phyloP scores from a whole-genome alignment of 495 filamentous ascomycete species.

The Aspergillus carlsbadensis region DNA sequence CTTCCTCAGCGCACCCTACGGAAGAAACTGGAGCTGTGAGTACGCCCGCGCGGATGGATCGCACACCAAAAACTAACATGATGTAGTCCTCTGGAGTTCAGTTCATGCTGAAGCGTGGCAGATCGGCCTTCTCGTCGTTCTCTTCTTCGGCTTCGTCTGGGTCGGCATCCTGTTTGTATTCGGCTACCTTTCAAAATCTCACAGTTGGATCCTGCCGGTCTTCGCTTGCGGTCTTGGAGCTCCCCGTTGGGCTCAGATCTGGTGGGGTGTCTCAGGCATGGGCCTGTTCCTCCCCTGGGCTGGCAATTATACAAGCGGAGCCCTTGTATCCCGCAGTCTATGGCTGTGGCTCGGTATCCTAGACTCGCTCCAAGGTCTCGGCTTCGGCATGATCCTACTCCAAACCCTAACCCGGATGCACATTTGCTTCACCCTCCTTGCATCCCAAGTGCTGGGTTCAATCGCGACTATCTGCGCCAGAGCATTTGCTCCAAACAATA shows the following conservation, averaged over 20 bases:
- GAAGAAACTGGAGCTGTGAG: constrained; percentile 51
- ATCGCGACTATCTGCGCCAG: constrained; percentile 49
- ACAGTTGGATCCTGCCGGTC: constrained; percentile 52
- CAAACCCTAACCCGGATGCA: constrained; percentile 51
- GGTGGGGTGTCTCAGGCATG: constrained; percentile 50
- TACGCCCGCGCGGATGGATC: background rate
- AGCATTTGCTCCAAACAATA: constrained; percentile 46
- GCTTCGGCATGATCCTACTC: constrained; percentile 52
- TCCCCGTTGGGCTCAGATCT: constrained; percentile 52
- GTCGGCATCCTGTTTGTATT: constrained; percentile 39
- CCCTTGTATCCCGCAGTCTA: constrained; percentile 45
- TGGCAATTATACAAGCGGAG: constrained; percentile 41
- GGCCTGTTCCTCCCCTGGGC: constrained; percentile 51
- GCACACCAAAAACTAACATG: constrained; percentile 6
- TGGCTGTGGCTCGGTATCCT: constrained; percentile 54
- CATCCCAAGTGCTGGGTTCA: constrained; percentile 51
- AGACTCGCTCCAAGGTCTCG: constrained; percentile 48
- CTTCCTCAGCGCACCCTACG: constrained; percentile 50
- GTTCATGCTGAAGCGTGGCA: constrained; percentile 46
- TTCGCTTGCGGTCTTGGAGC: constrained; percentile 51
- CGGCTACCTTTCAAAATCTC: constrained; percentile 40
- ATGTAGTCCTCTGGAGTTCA: constrained; percentile 46
- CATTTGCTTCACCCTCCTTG: constrained; percentile 50
- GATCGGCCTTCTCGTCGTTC: constrained; percentile 40
- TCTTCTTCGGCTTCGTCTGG: constrained; percentile 49